Base-by-base conservation (phyloP, 148 eudicot genomes). In the Polygonum aviculare region DNA sequence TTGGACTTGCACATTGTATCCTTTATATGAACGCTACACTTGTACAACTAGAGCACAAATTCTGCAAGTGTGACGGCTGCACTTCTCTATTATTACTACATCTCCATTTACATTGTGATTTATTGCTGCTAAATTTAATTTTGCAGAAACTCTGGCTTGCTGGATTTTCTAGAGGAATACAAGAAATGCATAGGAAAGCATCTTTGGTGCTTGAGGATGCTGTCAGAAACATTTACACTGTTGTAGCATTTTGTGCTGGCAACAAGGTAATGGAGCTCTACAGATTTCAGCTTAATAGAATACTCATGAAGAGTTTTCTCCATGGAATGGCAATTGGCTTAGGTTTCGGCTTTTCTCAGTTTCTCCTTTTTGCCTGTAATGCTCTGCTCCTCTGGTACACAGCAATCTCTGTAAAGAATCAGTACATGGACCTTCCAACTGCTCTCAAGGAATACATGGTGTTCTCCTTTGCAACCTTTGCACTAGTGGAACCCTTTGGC, bases 181-280 rank as follows among this genome's bases (percentile, higher is more conserved):
- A 95, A 79, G 98, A 95, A 81, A 95, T 95, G 98, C 98, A 95
- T 76, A 87, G 97, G 79, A 95, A 95, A 82, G 98, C 98, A 47
- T 92, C 98, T 54, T 87, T 95, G 85, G 98, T 95, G 67, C 93
- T 95, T 72, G 98, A 95, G 80, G 98, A 95, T 80, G 94, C 98
- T 2, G 98, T 95, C 63, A 89, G 98, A 86, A 95, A 95, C 74
- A 95, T 95, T 47, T 95, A 95, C 80, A 95, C 98, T 63, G 97
- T 95, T 77, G 98, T 95, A 40, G 91, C 98, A 50, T 95, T 90
- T 77, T 92, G 97, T 85, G 96, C 98, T 72, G 98, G 98, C 14
- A 88, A 90, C 89, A 95, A 95, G 84, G 96, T 95, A 69, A 95
- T 95, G 98, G 97, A 92, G 84, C 98, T 95, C 73, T 95, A 95